Evolutionary conservation across 768 basidiomycete species (phyloP), one percentile per base, ranked within the genome.

Genomic region (Amanita muscaria): DNA sequence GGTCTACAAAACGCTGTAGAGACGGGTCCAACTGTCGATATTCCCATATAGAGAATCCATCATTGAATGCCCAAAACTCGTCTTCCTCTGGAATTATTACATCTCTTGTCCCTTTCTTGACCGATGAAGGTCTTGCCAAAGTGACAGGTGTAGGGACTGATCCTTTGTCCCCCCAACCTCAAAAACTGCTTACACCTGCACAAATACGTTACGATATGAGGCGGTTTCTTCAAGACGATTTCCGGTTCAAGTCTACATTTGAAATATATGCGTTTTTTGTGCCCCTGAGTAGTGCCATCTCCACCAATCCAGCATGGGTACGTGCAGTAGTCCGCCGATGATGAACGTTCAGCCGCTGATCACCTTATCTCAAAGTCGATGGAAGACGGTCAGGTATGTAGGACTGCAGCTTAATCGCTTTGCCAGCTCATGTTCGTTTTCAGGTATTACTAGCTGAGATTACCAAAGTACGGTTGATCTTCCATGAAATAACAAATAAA

Each of bases 351-450:
- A n/a, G n/a, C n/a, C n/a, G n/a, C n/a, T n/a, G n/a, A n/a, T n/a
- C n/a, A n/a, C n/a, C n/a, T n/a, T n/a, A n/a, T n/a, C n/a, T n/a
- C n/a, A n/a, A 42, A 76, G 71, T 66, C 67, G 12, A 57, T 63
- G 22, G 69, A 75, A 49, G 74, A 76, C 46, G 73, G 71, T 4
- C 76, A 77, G 60, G 74, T 77, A 49, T 49, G 62, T 53, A 15
- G 5, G 16, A 10, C 25, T 41, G 1, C 5, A n/a, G 36, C 15
- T 19, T 42, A 34, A 37, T 27, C 0, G 9, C 25, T 15, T 22
- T 14, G 12, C 12, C 25, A 18, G 39, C 32, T 29, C 8, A 27
- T 8, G 18, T 16, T n/a, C 12, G 16, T 31, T 23, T 15, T 19
- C 44, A 75, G 67, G 61, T 71, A 5, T 53, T 77, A 16, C 57